These are phyloP conservation scores for Hymenotorrendiella dingleyae DNA, from an alignment of 2,329 filamentous ascomycete genomes.

Conservation along the genomic window DNA sequence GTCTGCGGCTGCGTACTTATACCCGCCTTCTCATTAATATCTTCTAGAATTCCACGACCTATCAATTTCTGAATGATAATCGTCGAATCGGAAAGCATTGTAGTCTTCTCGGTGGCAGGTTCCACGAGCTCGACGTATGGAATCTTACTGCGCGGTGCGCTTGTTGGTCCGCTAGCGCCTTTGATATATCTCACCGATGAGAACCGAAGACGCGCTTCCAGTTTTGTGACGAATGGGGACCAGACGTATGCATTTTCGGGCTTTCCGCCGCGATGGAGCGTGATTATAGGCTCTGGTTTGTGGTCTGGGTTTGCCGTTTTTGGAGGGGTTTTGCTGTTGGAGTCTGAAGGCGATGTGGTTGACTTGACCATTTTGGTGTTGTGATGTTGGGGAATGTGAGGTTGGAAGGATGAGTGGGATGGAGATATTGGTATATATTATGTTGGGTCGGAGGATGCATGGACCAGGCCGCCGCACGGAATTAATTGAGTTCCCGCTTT, in stretches of 20 bases:
- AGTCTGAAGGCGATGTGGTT: background rate
- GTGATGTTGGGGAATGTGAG: no score
- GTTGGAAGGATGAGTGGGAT: no score
- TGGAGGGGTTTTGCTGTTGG: background rate
- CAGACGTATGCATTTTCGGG: background rate
- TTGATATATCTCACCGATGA: conserved; percentile 40
- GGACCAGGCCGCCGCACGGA: no score
- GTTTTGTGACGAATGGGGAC: conserved; percentile 57
- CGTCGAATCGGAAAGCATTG: conserved; percentile 42
- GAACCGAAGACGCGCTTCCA: conserved; percentile 56
- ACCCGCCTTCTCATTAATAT: conserved; percentile 48
- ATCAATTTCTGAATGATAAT: conserved; percentile 47
- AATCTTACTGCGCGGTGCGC: conserved; percentile 52
- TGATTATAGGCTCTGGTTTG: background rate
- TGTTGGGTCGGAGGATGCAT: no score
- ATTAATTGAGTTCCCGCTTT: no score
- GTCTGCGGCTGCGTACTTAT: conserved; percentile 34
- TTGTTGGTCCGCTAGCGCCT: conserved; percentile 38
- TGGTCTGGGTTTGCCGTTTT: background rate
- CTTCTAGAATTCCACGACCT: conserved; percentile 35
- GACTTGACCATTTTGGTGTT: no score
- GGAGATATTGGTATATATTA: no score
- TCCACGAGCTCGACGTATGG: conserved; percentile 43
- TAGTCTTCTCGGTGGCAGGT: background rate
- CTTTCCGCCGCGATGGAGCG: conserved; percentile 2